Conservation (phyloP, 164 flowering plant species). For the Stephania japonica region DNA sequence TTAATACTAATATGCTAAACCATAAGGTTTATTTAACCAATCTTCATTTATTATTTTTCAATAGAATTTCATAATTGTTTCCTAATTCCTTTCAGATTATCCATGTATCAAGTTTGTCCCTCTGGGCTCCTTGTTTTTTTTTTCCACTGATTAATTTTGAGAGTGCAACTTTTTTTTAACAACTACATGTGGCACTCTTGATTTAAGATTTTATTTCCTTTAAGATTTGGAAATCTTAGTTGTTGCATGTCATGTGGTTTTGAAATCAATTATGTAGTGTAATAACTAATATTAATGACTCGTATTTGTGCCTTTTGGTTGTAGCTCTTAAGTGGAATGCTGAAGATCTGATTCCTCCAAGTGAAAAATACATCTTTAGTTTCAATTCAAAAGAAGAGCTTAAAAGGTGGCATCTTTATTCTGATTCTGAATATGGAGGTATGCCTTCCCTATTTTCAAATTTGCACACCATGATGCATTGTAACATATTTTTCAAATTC, state of each 20-base stretch:
- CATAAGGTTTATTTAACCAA: not conserved
- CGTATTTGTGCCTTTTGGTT: constrained; percentile 4
- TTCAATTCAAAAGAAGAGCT: constrained; percentile 83
- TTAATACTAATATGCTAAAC: not conserved
- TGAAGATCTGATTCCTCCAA: constrained; percentile 74
- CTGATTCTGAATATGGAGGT: constrained; percentile 99
- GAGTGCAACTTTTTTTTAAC: not conserved
- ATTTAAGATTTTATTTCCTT: not conserved
- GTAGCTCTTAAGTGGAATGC: constrained; percentile 69
- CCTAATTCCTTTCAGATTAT: not conserved
- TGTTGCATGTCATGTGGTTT: too few species aligned
- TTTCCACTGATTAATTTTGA: not conserved
- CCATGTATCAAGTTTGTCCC: not conserved
- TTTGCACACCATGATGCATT: too few species aligned
- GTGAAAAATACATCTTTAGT: constrained; percentile 56
- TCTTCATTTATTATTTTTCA: not conserved
- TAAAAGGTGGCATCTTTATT: constrained; percentile 90
- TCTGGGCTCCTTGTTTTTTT: not conserved
- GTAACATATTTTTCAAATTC: too few species aligned
- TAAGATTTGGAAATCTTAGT: too few species aligned
- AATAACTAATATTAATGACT: not conserved
- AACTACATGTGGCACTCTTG: not conserved
- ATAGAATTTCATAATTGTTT: not conserved
- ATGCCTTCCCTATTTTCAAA: not conserved
- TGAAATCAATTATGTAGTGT: not conserved